phyloP scores from a whole-genome alignment of 495 filamentous ascomycete species.

The Trichoderma erinaceum region DNA sequence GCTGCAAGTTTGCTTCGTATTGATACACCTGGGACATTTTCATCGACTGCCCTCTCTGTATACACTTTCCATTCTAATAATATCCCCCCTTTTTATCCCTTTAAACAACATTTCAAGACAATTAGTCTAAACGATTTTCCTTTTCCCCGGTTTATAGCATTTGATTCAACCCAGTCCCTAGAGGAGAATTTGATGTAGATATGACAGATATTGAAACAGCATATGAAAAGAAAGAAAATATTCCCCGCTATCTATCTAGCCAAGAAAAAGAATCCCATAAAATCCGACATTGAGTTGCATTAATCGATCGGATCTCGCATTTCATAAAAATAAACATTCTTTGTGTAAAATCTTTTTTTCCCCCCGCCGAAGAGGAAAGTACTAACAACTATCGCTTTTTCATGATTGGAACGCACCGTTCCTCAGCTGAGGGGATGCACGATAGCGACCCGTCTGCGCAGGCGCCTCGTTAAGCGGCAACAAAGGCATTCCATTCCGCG shows the following conservation, averaged over 20 bases:
- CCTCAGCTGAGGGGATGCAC: background rate
- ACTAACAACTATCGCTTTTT: background rate
- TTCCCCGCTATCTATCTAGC: background rate
- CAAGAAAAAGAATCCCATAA: background rate
- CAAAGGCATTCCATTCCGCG: constrained; percentile 45
- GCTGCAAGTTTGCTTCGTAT: background rate
- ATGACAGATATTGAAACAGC: background rate
- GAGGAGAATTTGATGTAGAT: no score
- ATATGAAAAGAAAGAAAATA: background rate
- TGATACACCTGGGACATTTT: background rate
- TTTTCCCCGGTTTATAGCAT: no score
- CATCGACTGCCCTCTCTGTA: background rate
- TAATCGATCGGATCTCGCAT: no score
- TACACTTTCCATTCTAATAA: background rate
- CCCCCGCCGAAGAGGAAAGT: background rate
- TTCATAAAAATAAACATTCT: no score
- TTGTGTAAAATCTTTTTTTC: no score
- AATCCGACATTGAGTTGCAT: no score
- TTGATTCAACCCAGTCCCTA: no score
- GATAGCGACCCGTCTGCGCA: background rate
- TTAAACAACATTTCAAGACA: background rate
- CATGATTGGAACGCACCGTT: background rate
- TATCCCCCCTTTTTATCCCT: background rate
- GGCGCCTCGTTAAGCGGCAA: constrained; percentile 55
- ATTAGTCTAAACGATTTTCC: background rate